Percentiles rank a stretch among this genome's conserved stretches.
Conservation (phyloP, 1,284 basidiomycete genomes). For the Crocinoboletus sp. region DNA sequence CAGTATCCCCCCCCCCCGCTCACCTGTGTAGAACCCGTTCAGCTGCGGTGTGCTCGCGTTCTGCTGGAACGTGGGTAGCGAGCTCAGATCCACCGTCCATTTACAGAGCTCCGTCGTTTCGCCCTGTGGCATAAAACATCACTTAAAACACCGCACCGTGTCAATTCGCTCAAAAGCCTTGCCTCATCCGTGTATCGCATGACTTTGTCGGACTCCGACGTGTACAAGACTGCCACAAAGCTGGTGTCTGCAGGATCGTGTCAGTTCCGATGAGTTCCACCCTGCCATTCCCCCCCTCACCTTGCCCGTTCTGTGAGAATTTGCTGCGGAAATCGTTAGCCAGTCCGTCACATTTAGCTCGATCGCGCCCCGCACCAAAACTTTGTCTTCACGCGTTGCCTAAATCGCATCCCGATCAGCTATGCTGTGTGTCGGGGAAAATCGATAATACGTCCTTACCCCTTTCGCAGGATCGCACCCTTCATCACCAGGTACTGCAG, state of each 20-base stretch:
- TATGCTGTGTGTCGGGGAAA: slow-evolving; percentile 18
- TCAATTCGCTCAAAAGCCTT: slow-evolving; percentile 20
- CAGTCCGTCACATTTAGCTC: neutral
- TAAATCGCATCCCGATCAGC: slow-evolving; percentile 29
- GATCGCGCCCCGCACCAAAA: slow-evolving; percentile 54
- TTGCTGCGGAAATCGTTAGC: slow-evolving; percentile 46
- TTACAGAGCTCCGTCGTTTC: slow-evolving; percentile 73
- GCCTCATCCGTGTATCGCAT: slow-evolving; percentile 80
- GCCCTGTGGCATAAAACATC: slow-evolving; percentile 38
- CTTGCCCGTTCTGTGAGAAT: slow-evolving; percentile 63
- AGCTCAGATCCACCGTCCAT: slow-evolving; percentile 78
- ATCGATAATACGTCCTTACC: slow-evolving; percentile 38
- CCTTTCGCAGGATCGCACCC: slow-evolving; percentile 79
- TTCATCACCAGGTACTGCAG: slow-evolving; percentile 79
- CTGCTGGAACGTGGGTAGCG: slow-evolving; percentile 70
- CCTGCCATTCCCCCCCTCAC: slow-evolving; percentile 33
- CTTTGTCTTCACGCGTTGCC: slow-evolving; percentile 71
- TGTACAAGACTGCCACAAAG: slow-evolving; percentile 75
- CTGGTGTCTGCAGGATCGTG: slow-evolving; percentile 48
- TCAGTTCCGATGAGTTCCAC: slow-evolving; percentile 3
- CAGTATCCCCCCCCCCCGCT: neutral
- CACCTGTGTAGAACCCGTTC: slow-evolving; percentile 76
- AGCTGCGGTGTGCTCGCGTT: slow-evolving; percentile 50
- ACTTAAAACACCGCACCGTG: slow-evolving; percentile 13
- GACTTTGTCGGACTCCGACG: slow-evolving; percentile 63